These are phyloP conservation scores for Oryza glumipatula DNA, from an alignment of 176 grass and related monocot genomes.

Conservation along the genomic window DNA sequence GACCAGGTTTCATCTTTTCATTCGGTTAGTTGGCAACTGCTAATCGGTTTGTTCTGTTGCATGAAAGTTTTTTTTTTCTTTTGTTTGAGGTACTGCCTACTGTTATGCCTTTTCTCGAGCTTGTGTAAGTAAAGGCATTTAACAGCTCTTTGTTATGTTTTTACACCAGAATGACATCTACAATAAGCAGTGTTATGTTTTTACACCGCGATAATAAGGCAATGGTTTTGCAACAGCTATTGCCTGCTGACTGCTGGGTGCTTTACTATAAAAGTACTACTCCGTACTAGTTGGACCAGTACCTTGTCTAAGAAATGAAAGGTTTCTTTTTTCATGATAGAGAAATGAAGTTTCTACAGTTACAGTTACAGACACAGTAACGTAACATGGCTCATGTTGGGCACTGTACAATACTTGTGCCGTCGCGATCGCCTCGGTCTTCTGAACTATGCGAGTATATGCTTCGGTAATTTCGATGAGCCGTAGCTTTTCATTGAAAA, in stretches of 20 bases:
- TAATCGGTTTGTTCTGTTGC: constrained; percentile 18
- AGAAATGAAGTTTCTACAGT: background rate
- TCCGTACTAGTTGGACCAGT: background rate
- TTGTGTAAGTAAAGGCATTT: background rate
- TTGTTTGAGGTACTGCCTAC: background rate
- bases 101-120: background rate
- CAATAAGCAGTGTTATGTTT: background rate
- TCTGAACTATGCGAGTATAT: background rate
- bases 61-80: background rate
- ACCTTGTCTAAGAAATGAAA: background rate
- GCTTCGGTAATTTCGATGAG: background rate
- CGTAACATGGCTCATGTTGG: background rate
- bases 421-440: background rate
- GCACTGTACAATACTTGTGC: background rate
- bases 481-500: background rate
- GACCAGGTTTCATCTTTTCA: constrained; percentile 1
- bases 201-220: background rate
- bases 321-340: too few relatives aligned
- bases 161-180: too few relatives aligned
- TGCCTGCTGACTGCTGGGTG: background rate
- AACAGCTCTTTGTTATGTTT: too few relatives aligned
- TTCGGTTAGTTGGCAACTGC: constrained; percentile 1
- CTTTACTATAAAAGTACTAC: background rate
- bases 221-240: background rate
- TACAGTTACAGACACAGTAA: background rate